These are phyloP conservation scores for Ceratopteris richardii DNA, from an alignment of 75 land plant genomes.

Conservation along the genomic window DNA sequence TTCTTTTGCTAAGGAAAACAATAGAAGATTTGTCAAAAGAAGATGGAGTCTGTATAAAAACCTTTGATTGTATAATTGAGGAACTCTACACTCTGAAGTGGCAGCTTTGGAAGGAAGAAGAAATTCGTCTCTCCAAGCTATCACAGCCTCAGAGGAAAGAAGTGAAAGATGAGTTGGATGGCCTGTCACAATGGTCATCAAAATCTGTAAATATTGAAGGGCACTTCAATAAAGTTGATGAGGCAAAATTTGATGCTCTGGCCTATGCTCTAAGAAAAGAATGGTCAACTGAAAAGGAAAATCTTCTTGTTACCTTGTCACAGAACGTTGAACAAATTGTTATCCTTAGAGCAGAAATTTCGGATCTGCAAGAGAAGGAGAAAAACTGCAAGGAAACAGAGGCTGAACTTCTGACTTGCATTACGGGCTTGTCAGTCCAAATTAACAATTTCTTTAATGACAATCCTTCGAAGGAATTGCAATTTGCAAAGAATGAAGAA, in stretches of 20 bases:
- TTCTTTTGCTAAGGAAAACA: background rate
- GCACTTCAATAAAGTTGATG: background rate
- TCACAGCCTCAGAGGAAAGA: slow-evolving; percentile 6
- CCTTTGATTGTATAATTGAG: background rate
- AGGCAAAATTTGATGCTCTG: background rate
- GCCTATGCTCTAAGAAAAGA: background rate
- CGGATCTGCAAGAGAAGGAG: background rate
- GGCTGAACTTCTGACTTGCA: background rate
- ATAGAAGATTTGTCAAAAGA: background rate
- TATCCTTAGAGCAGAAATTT: background rate
- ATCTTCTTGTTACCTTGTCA: background rate
- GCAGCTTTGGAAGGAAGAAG: slow-evolving; percentile 1
- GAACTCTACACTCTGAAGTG: slow-evolving; percentile 1
- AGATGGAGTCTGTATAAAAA: background rate
- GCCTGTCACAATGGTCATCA: background rate
- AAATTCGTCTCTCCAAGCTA: background rate
- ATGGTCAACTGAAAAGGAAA: background rate
- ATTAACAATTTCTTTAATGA: background rate
- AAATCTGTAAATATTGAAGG: background rate
- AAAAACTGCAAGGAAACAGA: background rate
- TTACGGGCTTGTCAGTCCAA: background rate
- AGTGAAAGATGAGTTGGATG: background rate
- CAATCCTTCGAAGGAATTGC: background rate
- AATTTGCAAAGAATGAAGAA: background rate
- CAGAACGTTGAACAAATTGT: background rate